phyloP scores from a whole-genome alignment of 495 filamentous ascomycete genomes.

The Neurospora sp. region DNA sequence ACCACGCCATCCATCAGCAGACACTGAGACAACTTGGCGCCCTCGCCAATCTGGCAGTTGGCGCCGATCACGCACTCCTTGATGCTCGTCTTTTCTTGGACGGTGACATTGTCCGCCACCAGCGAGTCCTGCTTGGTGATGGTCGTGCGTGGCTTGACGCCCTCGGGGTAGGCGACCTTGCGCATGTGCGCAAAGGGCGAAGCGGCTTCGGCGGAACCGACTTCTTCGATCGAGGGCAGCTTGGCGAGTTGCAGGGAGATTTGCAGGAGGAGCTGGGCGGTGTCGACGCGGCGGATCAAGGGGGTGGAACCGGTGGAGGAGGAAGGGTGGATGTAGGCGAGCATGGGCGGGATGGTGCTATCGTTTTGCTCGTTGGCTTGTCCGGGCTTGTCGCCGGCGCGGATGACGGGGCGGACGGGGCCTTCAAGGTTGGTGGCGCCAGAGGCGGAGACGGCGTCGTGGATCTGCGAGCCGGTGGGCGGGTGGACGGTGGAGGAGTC shows the following conservation, averaged over 20 bases:
- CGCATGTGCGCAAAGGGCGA: conserved; percentile 63
- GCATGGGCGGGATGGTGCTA: conserved; percentile 56
- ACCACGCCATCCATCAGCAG: conserved; percentile 84
- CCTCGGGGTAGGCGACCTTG: conserved; percentile 73
- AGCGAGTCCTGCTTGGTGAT: conserved; percentile 69
- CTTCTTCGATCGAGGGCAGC: conserved; percentile 53
- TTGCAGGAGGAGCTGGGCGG: conserved; percentile 64
- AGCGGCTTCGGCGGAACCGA: conserved; percentile 37
- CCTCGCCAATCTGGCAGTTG: conserved; percentile 70
- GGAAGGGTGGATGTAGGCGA: conserved; percentile 63
- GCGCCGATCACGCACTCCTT: conserved; percentile 82
- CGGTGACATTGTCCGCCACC: conserved; percentile 73
- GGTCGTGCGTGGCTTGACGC: conserved; percentile 63
- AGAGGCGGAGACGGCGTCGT: neutral
- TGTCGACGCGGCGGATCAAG: conserved; percentile 81
- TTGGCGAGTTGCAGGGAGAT: conserved; percentile 82
- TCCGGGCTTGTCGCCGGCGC: conserved; percentile 18
- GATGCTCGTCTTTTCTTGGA: conserved; percentile 74
- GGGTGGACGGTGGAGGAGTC: neutral
- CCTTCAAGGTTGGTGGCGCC: conserved; percentile 3
- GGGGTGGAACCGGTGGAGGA: conserved; percentile 23
- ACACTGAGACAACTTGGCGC: conserved; percentile 71
- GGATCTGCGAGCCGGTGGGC: neutral
- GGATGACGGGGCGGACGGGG: conserved; percentile 8
- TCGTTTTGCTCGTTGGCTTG: conserved; percentile 25